phyloP scores from a whole-genome alignment of 2,329 filamentous ascomycete species.

The Pyrenophora graminea region DNA sequence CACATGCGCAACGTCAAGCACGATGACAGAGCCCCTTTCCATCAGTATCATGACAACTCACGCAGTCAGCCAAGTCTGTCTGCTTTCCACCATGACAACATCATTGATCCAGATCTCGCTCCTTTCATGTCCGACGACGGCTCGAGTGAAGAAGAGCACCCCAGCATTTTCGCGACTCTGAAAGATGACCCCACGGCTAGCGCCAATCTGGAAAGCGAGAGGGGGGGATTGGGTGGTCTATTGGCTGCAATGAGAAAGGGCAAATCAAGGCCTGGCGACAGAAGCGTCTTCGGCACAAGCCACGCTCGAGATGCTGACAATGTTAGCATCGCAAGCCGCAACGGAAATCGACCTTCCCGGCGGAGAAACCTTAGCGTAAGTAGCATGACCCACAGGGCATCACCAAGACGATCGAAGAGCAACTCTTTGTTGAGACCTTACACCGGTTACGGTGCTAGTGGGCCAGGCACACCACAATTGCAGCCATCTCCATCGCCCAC shows the following conservation, averaged over 20 bases:
- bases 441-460: slow-evolving; percentile 45
- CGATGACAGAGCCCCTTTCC: slow-evolving; percentile 87
- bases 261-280: slow-evolving; percentile 72
- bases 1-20: slow-evolving; percentile 76
- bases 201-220: slow-evolving; percentile 72
- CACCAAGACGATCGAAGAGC: slow-evolving; percentile 67
- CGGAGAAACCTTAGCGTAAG: slow-evolving; percentile 83
- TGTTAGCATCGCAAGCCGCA: slow-evolving; percentile 67
- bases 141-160: slow-evolving; percentile 89
- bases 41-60: slow-evolving; percentile 72
- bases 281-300: slow-evolving; percentile 65
- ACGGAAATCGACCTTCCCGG: slow-evolving; percentile 66
- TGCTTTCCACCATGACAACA: slow-evolving; percentile 97
- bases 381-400: slow-evolving; percentile 73
- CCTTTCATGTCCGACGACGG: slow-evolving; percentile 94
- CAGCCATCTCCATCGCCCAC: slow-evolving; percentile 34
- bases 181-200: slow-evolving; percentile 64
- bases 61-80: slow-evolving; percentile 70
- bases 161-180: slow-evolving; percentile 80
- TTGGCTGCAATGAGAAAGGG: slow-evolving; percentile 76
- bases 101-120: slow-evolving; percentile 94
- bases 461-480: slow-evolving; percentile 25
- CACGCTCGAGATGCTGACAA: slow-evolving; percentile 67
- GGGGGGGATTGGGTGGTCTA: slow-evolving; percentile 71
- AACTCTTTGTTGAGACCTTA: slow-evolving; percentile 58